These are phyloP conservation scores for Penicillium griseofulvum DNA, from an alignment of 2,329 filamentous ascomycete species.

Conservation along the genomic window DNA sequence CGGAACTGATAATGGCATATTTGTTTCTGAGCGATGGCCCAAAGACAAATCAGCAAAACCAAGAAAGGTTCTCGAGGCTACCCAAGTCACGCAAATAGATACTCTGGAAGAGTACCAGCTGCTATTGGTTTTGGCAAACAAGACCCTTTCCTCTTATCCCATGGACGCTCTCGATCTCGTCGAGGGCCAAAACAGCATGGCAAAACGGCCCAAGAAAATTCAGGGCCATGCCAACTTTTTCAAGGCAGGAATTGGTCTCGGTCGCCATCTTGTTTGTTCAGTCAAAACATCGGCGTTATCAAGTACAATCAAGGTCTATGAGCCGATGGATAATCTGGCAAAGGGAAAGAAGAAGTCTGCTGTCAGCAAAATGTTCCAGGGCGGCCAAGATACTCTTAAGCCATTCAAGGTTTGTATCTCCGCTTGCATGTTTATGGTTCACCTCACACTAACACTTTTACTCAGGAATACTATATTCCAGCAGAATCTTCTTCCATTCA, in stretches of 20 bases:
- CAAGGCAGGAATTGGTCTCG: constrained; percentile 92
- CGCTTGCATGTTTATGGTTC: not conserved
- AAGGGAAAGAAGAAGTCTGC: constrained; percentile 96
- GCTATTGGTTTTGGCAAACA: constrained; percentile 86
- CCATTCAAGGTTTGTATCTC: constrained; percentile 68
- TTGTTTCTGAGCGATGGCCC: constrained; percentile 83
- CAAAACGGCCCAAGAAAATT: constrained; percentile 91
- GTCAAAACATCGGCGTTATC: constrained; percentile 92
- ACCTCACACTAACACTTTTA: constrained; percentile 10
- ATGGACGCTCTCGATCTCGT: constrained; percentile 81
- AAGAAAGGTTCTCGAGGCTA: constrained; percentile 78
- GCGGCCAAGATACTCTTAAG: constrained; percentile 89
- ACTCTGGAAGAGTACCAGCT: constrained; percentile 94
- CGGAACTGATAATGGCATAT: constrained; percentile 92
- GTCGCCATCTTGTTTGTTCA: constrained; percentile 90
- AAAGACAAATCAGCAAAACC: constrained; percentile 74
- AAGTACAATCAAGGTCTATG: constrained; percentile 98
- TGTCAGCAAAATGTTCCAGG: constrained; percentile 91
- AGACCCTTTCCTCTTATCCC: constrained; percentile 85
- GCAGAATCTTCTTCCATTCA: constrained; percentile 98
- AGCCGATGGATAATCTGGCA: constrained; percentile 90
- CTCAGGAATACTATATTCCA: constrained; percentile 90
- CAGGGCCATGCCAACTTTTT: constrained; percentile 98
- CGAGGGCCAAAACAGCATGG: constrained; percentile 68
- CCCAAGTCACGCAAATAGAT: constrained; percentile 89